Conservation (phyloP, 345 rosid species). For the Psidium friedrichsthalianum region DNA sequence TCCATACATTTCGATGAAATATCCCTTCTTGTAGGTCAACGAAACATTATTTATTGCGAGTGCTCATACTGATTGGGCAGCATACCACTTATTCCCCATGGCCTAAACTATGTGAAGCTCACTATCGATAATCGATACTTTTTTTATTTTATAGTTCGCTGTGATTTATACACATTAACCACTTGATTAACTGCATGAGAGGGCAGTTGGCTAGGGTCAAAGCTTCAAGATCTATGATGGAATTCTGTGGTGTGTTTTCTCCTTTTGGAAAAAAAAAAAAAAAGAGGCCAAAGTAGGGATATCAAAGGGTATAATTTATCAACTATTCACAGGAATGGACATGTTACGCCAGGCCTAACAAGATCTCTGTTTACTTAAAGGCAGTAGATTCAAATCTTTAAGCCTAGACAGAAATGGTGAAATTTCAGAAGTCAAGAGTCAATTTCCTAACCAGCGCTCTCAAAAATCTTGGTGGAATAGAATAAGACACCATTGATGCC, state of each 20-base stretch:
- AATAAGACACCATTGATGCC: conserved; percentile 94
- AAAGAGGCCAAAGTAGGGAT: background rate
- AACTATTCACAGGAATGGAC: background rate
- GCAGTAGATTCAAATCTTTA: background rate
- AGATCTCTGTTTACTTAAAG: background rate
- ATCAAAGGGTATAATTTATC: background rate
- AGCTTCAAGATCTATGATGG: background rate
- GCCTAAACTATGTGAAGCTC: background rate
- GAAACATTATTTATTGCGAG: background rate
- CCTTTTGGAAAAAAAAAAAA: background rate
- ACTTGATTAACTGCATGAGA: background rate
- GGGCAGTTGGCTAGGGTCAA: background rate
- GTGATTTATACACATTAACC: background rate
- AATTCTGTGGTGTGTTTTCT: background rate
- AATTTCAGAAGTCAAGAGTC: background rate
- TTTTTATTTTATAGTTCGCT: background rate
- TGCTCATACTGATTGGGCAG: background rate
- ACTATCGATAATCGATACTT: background rate
- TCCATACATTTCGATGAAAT: background rate
- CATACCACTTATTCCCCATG: background rate
- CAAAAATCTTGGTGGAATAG: conserved; percentile 77
- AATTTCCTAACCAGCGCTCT: conserved; percentile 56
- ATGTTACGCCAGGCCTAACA: background rate
- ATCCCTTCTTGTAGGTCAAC: background rate
- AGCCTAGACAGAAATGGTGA: background rate